Base-by-base conservation (phyloP, 2,329 filamentous ascomycete species). In the Xylaria sp. region DNA sequence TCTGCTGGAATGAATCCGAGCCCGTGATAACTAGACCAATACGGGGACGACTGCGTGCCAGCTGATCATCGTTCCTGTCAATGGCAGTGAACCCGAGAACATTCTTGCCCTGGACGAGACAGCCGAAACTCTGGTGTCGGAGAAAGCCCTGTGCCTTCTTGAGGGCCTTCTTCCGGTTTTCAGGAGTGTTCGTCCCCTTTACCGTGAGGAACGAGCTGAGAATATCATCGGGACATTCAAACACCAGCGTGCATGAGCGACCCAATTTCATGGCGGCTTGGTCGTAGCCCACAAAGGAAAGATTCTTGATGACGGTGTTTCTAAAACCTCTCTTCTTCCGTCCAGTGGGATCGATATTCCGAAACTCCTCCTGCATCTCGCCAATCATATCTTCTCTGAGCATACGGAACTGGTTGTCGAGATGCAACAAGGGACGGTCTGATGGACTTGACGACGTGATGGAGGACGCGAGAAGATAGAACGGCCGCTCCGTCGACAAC, bases 341-440 rank as follows among this genome's bases (percentile, higher is more conserved):
- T n/a, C 54, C 46, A 5, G 37, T 10, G 11, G 77, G 79, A 62
- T 75, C 78, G 63, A 80, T 84, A n/a, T 73, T 74, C 0, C 79
- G 79, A 9, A 70, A 74, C 0, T 88, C 86, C 7, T 85, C 82
- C 1, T 84, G 79, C 2, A 92, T 74, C 62, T 88, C 86, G 0
- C 78, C 82, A 0, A 91, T 72, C 79, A 91, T 86, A 62, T 91
- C 88, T 65, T 92, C 87, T 2, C 89, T 76, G 0, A 90, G 75
- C 0, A 91, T 78, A 0, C 89, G 85, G 63, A 89, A 92, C 55
- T 90, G 85, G 67, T 88, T 89, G 66, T 90, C 88, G 0, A 89
- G 71, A 68, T 91, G 85, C 0, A 74, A 71, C 0, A 72, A 72
- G 0, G 79, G 70, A 1, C 83, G 78, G 0, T 70, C 65, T 1